Base-by-base conservation (phyloP, 2,329 filamentous ascomycete genomes). In the Ceratocystis variospora region DNA sequence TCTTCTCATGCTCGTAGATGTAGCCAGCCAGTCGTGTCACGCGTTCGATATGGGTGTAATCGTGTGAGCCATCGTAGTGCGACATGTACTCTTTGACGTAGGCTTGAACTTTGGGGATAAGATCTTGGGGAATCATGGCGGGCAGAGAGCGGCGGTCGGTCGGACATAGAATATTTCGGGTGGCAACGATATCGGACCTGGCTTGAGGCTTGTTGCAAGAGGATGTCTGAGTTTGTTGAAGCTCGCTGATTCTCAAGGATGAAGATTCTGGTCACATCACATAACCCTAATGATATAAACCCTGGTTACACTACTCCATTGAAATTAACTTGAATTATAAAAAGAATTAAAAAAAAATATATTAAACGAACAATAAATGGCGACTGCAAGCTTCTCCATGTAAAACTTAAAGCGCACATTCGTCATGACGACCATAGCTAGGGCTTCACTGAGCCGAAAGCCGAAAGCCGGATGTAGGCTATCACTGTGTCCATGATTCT, bases 61-160 rank as follows among this genome's bases (percentile, higher is more conserved):
- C 90, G 78, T 96, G 92, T 1, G 90, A 96, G 63, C 85, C 85
- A 76, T 96, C 92, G 76, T 90, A 90, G 69, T 83, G 79, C 59
- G 83, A 79, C 87, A 92, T 93, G 78, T 88, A 90, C 53, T 80
- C 77, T 72, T 84, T 78, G 64, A 90, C 86, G 73, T 87, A 89
- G 59, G 77, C 76, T 19, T 83, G 84, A 68, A 87, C 82, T 62
- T 77, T 75, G 73, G 84, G 77, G 69, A 88, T 77, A 66, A 79
- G 75, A 57, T 77, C 75, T 67, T 78, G 74, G 1, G 64, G 4
- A 25, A 5, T 10, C 59, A 62, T 62, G 15, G 33, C 22, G 0
- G 1, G 33, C 33, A 4, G 10, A 10, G 8, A 12, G 48, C 48
- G 22, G 48, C 48, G 22, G 22, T 25, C 22, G 33, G 3, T 37